Percentiles rank a stretch among this genome's conserved stretches.
phyloP scores from a whole-genome alignment of 192 early-diverging fungal species.

The Linnemannia zychae region DNA sequence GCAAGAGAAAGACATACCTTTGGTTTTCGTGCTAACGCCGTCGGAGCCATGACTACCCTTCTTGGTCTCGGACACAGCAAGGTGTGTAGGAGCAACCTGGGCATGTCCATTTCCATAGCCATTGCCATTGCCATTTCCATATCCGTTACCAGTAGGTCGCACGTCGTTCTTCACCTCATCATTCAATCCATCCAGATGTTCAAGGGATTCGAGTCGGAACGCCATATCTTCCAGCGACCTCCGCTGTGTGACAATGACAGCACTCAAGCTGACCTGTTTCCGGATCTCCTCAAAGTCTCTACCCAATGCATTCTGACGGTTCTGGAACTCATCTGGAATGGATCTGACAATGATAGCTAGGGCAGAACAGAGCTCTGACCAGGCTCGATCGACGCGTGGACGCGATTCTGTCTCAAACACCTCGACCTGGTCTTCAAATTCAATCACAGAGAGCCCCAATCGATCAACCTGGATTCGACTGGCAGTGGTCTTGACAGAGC shows the following conservation, averaged over 20 bases:
- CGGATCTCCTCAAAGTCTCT: constrained; percentile 52
- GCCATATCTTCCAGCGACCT: constrained; percentile 41
- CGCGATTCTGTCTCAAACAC: constrained; percentile 51
- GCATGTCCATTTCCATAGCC: constrained; percentile 5
- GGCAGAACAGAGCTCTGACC: constrained; percentile 44
- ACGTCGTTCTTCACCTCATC: constrained; percentile 7
- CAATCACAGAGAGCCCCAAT: constrained; percentile 40
- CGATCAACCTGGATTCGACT: constrained; percentile 36
- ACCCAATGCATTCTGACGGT: constrained; percentile 23
- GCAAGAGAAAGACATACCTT: neutral
- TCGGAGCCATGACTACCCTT: neutral
- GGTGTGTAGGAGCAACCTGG: neutral
- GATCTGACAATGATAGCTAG: constrained; percentile 31
- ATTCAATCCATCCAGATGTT: constrained; percentile 32
- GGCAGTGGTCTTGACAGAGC: constrained; percentile 41
- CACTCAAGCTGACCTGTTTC: constrained; percentile 38
- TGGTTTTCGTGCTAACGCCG: neutral
- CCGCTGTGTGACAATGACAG: constrained; percentile 45
- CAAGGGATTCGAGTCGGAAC: constrained; percentile 29
- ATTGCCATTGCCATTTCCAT: neutral
- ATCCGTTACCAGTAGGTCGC: constrained; percentile 11
- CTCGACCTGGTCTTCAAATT: constrained; percentile 52
- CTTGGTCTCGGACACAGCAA: neutral
- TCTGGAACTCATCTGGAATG: constrained; percentile 43
- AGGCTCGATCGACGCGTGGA: constrained; percentile 34